phyloP scores from a whole-genome alignment of 225 moss, liverwort and hornwort species.

The Physcomitrellopsis africana region DNA sequence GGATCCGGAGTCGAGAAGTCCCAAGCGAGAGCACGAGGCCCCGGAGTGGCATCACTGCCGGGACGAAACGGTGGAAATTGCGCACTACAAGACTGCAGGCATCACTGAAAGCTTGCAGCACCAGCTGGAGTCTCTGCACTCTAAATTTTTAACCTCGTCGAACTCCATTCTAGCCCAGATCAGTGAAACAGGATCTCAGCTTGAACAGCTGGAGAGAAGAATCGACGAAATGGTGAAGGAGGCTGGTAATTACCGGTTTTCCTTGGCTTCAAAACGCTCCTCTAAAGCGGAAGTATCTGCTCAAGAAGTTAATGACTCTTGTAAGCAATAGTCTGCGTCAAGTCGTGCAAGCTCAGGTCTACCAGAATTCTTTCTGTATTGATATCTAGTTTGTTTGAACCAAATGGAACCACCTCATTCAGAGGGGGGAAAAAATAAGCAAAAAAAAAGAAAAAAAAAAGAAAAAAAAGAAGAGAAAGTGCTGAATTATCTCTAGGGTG shows the following conservation, averaged over 20 bases:
- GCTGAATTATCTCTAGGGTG: too few relatives aligned
- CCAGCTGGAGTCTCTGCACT: constrained; percentile 35
- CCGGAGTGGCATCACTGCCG: constrained; percentile 20
- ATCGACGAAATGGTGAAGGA: constrained; percentile 41
- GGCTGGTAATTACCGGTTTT: constrained; percentile 18
- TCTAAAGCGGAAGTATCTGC: constrained; percentile 5
- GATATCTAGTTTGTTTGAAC: neutral
- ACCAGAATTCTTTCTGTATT: too few relatives aligned
- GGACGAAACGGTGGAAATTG: constrained; percentile 11
- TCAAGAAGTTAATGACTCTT: constrained; percentile 13
- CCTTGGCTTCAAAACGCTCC: constrained; percentile 24
- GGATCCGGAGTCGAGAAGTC: constrained; percentile 27
- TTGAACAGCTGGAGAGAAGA: constrained; percentile 35
- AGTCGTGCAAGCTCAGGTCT: neutral
- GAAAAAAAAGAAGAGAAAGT: too few relatives aligned
- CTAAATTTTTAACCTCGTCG: constrained; percentile 26
- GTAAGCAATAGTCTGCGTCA: constrained; percentile 9
- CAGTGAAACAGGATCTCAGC: constrained; percentile 31
- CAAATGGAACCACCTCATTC: too few relatives aligned
- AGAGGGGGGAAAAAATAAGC: too few relatives aligned
- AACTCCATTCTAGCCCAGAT: constrained; percentile 37
- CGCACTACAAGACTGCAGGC: constrained; percentile 1
- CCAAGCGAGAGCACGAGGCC: constrained; percentile 12
- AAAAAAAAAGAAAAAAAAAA: too few relatives aligned
- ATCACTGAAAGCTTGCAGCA: constrained; percentile 27